A percentile compares a stretch with the other conserved stretches of the same genome.
These are phyloP conservation scores for Crucibulum laeve DNA, from an alignment of 768 basidiomycete species.

Conservation along the genomic window DNA sequence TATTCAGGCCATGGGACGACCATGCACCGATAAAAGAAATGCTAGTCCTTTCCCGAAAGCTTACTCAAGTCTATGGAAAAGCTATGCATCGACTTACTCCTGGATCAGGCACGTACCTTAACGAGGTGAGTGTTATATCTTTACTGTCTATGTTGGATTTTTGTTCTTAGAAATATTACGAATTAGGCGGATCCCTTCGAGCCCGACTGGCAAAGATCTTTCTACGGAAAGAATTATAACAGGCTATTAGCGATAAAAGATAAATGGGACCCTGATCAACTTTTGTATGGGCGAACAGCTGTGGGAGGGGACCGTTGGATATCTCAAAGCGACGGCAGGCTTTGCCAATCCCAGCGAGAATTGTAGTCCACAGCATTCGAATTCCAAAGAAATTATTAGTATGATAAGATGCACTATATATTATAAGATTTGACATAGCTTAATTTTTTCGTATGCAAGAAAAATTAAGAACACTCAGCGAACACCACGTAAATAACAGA, in stretches of 20 bases:
- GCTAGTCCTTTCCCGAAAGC: constrained; percentile 4
- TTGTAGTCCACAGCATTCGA: too few species aligned
- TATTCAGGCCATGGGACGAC: constrained; percentile 9
- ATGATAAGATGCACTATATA: too few species aligned
- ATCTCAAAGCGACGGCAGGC: constrained; percentile 4
- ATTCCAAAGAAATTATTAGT: too few species aligned
- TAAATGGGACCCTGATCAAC: constrained; percentile 10
- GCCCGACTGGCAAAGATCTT: constrained; percentile 12
- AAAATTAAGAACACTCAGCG: too few species aligned
- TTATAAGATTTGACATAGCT: too few species aligned
- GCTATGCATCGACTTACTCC: constrained; percentile 8
- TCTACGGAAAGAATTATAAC: constrained; percentile 12
- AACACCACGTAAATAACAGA: too few species aligned
- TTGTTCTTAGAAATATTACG: background rate
- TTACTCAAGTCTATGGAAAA: constrained; percentile 6
- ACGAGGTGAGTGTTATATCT: constrained; percentile 7
- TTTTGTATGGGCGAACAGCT: constrained; percentile 14
- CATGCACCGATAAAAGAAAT: constrained; percentile 9
- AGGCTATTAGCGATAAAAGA: constrained; percentile 9
- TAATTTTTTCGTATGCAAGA: too few species aligned
- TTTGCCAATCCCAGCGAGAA: too few species aligned
- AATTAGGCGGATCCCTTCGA: constrained; percentile 12
- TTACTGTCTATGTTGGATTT: background rate
- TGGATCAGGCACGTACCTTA: constrained; percentile 12
- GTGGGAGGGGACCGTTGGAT: constrained; percentile 12